Evolutionary conservation across 768 basidiomycete genomes (phyloP).

Genomic region (Kwoniella sp.): DNA sequence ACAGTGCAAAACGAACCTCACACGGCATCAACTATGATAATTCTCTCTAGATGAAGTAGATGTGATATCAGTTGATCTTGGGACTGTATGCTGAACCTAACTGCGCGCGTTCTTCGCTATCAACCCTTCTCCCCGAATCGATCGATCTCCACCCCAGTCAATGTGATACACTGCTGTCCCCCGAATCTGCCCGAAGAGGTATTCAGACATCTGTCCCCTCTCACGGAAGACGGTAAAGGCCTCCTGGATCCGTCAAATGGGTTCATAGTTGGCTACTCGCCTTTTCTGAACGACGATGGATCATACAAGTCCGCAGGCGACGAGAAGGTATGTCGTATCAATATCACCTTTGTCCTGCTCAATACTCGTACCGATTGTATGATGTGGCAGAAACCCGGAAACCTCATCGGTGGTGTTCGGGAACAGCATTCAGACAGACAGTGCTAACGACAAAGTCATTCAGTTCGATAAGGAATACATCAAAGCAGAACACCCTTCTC

Average conservation of each 20-base stretch:
- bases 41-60: too few species aligned
- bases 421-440: too few species aligned
- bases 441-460: background rate
- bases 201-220: conserved; percentile 35
- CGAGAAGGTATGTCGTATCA: conserved; percentile 28
- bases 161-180: conserved; percentile 41
- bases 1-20: too few species aligned
- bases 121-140: background rate
- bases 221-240: background rate
- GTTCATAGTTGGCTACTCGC: conserved; percentile 40
- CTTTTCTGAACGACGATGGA: conserved; percentile 37
- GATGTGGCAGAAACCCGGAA: too few species aligned
- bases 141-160: conserved; percentile 22
- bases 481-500: conserved; percentile 15
- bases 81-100: too few species aligned
- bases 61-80: too few species aligned
- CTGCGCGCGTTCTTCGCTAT: too few species aligned
- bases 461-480: conserved; percentile 41
- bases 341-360: too few species aligned
- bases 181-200: conserved; percentile 28
- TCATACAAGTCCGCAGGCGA: conserved; percentile 32
- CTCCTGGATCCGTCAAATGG: conserved; percentile 18
- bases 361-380: too few species aligned
- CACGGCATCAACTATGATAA: too few species aligned
- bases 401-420: too few species aligned